These are phyloP conservation scores for Linderniella brevidens DNA, from an alignment of 257 asterid species.

Conservation along the genomic window DNA sequence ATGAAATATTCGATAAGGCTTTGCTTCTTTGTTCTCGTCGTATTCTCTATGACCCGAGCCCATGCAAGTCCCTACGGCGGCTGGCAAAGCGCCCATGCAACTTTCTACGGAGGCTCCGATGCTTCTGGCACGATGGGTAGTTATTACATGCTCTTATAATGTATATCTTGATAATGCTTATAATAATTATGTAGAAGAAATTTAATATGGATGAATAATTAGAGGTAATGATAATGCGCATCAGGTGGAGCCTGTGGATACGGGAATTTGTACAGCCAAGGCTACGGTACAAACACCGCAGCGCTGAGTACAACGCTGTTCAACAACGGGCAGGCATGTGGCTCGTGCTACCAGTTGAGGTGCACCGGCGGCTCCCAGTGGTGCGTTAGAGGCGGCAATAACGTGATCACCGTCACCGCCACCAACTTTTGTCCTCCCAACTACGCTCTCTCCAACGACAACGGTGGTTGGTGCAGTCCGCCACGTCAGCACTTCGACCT, in stretches of 20 bases:
- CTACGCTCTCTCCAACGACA: conserved; percentile 25
- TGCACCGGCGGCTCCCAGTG: conserved; percentile 10
- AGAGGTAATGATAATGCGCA: too few relatives aligned
- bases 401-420: conserved; percentile 26
- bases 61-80: conserved; percentile 3
- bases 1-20: too few relatives aligned
- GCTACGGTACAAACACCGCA: conserved; percentile 43
- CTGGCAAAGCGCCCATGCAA: conserved; percentile 42
- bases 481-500: conserved; percentile 43
- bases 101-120: conserved; percentile 44
- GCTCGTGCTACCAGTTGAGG: conserved; percentile 30
- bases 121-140: conserved; percentile 52
- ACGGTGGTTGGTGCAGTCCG: conserved; percentile 54
- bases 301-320: conserved; percentile 31
- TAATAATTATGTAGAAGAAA: too few relatives aligned
- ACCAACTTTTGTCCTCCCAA: conserved; percentile 58
- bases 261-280: conserved; percentile 17
- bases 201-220: too few relatives aligned
- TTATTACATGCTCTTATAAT: too few relatives aligned
- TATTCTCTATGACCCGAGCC: too few relatives aligned
- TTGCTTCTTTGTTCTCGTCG: too few relatives aligned
- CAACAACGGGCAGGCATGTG: conserved; percentile 41
- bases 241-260: too few relatives aligned
- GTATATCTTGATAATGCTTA: too few relatives aligned
- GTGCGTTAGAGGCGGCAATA: conserved; percentile 16